Evolutionary conservation across 1,284 basidiomycete genomes (phyloP), one percentile per base, ranked within the genome.

Genomic region (Marasmius fiardii): DNA sequence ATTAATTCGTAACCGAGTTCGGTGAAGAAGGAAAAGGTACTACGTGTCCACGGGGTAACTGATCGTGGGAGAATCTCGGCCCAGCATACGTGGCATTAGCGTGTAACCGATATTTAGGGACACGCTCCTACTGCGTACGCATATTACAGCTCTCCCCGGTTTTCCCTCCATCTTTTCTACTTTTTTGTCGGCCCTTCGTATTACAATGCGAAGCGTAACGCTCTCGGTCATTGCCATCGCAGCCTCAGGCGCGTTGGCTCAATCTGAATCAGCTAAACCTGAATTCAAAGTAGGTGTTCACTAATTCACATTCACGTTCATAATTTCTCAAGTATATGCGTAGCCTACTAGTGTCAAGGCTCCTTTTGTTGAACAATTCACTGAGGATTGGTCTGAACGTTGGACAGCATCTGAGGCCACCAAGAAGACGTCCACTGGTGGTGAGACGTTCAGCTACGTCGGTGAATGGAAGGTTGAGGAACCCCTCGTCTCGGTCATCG

Each of bases 311-410:
- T n/a, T 52, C 23, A 12, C 50, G 4, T 23, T 23, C 31, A 65
- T 41, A 18, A 10, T 28, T 43, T 47, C 12, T 57, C 16, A 43
- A 23, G 18, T 4, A 47, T 48, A 48, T 57, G 31, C 58, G 21
- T 66, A 98, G 92, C 78, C 90, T 47, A 90, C 95, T 54, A 73
- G 79, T 56, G 78, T 98, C 74, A 86, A 90, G 67, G 95, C 92
- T n/a, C 88, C 93, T 58, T 98, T 99, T 80, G 69, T 99, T 65
- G 97, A 99, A 74, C 97, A 99, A 73, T 99, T 99, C 80, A 92
- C 89, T 24, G 83, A 88, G 55, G 90, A 92, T 76, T 96, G 92
- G 92, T 72, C 88, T 44, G 81, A 88, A 56, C 91, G 95, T 63
- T 99, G 97, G 97, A 93, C 92, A 56, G 87, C 95, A 37, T 98